These are phyloP conservation scores for Papiliotrema fonsecae DNA, from an alignment of 1,284 basidiomycete genomes.

Conservation along the genomic window DNA sequence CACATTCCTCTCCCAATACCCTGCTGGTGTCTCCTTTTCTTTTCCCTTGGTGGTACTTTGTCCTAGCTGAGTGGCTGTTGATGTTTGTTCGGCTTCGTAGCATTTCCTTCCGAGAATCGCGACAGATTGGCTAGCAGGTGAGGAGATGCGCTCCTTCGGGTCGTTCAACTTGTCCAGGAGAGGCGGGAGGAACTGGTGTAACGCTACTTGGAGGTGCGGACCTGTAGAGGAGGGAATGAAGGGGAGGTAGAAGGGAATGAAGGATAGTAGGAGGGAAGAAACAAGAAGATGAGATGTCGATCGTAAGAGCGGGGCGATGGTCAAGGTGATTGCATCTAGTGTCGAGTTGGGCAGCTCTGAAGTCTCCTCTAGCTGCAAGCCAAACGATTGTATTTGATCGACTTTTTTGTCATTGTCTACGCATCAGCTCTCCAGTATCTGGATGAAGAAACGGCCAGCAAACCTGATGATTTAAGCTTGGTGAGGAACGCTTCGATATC, in stretches of 20 bases:
- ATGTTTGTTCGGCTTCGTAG: conserved; percentile 22
- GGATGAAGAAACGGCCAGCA: conserved; percentile 3
- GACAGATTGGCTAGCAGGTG: conserved; percentile 28
- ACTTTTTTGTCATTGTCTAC: conserved; percentile 44
- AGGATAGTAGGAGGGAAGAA: conserved; percentile 30
- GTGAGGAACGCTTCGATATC: conserved; percentile 33
- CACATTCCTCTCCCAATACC: conserved; percentile 69
- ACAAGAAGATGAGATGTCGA: conserved; percentile 37
- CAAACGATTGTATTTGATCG: conserved; percentile 43
- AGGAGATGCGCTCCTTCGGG: conserved; percentile 39
- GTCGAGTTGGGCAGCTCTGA: conserved; percentile 23
- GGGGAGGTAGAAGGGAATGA: conserved; percentile 41
- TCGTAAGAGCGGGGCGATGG: conserved; percentile 31
- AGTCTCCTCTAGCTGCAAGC: conserved; percentile 36
- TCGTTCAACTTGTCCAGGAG: conserved; percentile 44
- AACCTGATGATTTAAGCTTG: conserved; percentile 35
- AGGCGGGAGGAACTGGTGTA: conserved; percentile 30
- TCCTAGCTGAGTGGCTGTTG: conserved; percentile 45
- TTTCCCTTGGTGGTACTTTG: conserved; percentile 58
- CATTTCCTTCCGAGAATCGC: conserved; percentile 25
- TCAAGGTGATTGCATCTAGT: conserved; percentile 37
- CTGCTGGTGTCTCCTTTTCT: conserved; percentile 67
- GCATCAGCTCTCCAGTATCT: not conserved
- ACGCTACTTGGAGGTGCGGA: conserved; percentile 26
- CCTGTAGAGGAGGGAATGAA: conserved; percentile 22